These are phyloP conservation scores for Aspergillus sp. DNA, from an alignment of 2,329 filamentous ascomycete species.

Conservation along the genomic window DNA sequence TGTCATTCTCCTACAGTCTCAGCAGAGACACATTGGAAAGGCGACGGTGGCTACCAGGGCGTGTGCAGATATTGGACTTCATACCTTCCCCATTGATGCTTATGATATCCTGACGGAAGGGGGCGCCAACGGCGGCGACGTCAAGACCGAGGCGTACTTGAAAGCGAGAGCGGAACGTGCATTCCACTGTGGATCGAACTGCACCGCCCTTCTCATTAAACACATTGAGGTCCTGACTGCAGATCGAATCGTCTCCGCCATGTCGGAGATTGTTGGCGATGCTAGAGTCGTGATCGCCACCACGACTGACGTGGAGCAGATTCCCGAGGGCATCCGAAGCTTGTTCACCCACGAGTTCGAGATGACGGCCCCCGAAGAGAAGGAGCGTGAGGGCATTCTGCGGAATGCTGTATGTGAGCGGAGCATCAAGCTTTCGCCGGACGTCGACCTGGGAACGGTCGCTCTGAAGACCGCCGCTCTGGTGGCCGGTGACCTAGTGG, in stretches of 20 bases:
- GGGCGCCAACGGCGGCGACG: constrained; percentile 79
- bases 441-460: constrained; percentile 79
- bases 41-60: constrained; percentile 72
- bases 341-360: constrained; percentile 96
- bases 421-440: constrained; percentile 73
- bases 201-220: constrained; percentile 78
- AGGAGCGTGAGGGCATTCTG: constrained; percentile 84
- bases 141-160: constrained; percentile 89
- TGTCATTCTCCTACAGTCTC: constrained; percentile 84
- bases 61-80: constrained; percentile 84
- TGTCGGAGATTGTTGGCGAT: constrained; percentile 80
- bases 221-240: constrained; percentile 90
- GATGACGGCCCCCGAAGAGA: constrained; percentile 88
- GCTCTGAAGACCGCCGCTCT: constrained; percentile 94
- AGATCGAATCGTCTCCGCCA: constrained; percentile 80
- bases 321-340: constrained; percentile 84
- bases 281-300: constrained; percentile 86
- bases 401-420: constrained; percentile 73
- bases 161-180: constrained; percentile 85
- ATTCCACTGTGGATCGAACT: constrained; percentile 80
- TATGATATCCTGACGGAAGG: constrained; percentile 95
- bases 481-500: constrained; percentile 89
- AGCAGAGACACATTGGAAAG: constrained; percentile 91
- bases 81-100: constrained; percentile 83
- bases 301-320: constrained; percentile 91